phyloP scores from a whole-genome alignment of 73 alveolate species.

The Uronychia binucleata region DNA sequence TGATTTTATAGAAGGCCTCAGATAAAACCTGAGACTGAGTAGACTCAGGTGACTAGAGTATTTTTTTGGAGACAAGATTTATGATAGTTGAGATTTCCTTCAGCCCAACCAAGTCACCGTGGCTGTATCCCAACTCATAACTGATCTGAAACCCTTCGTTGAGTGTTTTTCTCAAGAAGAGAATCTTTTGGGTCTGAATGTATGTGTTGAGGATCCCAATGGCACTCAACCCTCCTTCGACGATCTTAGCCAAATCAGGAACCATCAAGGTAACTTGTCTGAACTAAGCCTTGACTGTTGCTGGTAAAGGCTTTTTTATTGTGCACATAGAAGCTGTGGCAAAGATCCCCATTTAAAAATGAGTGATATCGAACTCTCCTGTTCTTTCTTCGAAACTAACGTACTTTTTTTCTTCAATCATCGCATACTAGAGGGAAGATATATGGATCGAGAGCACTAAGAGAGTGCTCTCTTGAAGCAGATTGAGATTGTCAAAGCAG shows the following conservation, averaged over 20 bases:
- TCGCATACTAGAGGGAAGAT: constrained; percentile 92
- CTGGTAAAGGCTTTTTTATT: constrained; percentile 98
- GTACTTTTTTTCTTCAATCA: constrained; percentile 82
- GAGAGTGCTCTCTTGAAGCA: constrained; percentile 94
- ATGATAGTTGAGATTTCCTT: not conserved
- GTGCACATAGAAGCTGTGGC: constrained; percentile 95
- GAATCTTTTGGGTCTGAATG: not conserved
- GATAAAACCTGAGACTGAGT: too few relatives aligned
- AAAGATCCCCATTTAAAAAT: constrained; percentile 91
- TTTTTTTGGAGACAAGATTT: too few relatives aligned
- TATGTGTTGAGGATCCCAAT: not conserved
- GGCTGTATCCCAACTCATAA: not conserved
- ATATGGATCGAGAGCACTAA: constrained; percentile 97
- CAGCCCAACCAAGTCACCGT: not conserved
- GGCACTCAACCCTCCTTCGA: constrained; percentile 41
- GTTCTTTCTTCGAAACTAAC: constrained; percentile 93
- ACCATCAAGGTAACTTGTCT: constrained; percentile 95
- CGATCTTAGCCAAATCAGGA: constrained; percentile 92
- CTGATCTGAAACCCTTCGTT: not conserved
- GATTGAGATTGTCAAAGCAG: constrained; percentile 96
- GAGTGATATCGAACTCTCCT: constrained; percentile 76
- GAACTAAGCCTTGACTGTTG: constrained; percentile 81
- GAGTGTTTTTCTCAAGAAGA: not conserved
- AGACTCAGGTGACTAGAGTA: too few relatives aligned
- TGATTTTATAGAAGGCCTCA: too few relatives aligned